Conservation (phyloP, 2,329 filamentous ascomycete genomes). For the Fusarium pininemorale region DNA sequence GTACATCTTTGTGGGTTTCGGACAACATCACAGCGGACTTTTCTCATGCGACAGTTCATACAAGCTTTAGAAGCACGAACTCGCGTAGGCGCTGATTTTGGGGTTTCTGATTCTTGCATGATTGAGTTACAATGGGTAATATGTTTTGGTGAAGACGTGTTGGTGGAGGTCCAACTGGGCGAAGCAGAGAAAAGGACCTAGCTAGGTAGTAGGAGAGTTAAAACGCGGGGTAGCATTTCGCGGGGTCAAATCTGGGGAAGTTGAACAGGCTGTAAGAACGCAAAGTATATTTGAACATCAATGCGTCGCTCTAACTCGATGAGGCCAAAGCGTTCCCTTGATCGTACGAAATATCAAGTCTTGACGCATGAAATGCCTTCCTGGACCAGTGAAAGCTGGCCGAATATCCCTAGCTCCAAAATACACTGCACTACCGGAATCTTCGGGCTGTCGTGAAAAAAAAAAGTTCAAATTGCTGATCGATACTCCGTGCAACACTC, state of each 20-base stretch:
- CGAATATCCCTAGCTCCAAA: background rate
- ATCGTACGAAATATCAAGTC: too few relatives aligned
- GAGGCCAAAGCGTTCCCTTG: too few relatives aligned
- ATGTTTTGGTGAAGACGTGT: background rate
- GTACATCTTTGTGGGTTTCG: background rate
- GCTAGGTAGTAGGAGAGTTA: background rate
- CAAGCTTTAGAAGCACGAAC: background rate
- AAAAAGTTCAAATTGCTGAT: background rate
- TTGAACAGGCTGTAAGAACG: background rate
- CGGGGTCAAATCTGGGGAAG: background rate
- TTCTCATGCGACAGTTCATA: background rate
- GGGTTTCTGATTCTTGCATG: background rate
- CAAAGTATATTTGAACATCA: background rate
- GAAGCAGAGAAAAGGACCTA: background rate
- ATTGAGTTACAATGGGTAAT: background rate
- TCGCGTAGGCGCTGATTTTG: fast-evolving
- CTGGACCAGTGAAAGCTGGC: background rate
- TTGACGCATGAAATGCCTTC: too few relatives aligned
- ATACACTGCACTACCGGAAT: background rate
- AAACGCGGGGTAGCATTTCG: background rate
- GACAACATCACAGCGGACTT: background rate
- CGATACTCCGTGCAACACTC: background rate
- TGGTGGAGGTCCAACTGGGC: background rate
- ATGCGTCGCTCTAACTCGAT: too few relatives aligned
- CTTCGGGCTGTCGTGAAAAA: background rate